phyloP scores from a whole-genome alignment of 345 rosid species.

The Citrus unshiu region DNA sequence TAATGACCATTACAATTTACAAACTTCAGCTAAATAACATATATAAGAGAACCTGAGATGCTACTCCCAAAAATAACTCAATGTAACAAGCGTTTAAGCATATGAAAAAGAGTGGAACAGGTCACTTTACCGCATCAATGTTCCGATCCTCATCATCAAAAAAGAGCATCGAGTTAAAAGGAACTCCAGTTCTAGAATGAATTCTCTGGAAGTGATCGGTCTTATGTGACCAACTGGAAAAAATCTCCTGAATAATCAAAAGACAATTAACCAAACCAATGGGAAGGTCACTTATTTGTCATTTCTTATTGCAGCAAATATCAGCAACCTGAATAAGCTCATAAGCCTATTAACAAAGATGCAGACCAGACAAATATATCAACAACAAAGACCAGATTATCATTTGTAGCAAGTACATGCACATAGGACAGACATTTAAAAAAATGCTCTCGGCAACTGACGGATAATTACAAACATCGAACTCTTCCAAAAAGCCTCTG shows the following conservation, averaged over 20 bases:
- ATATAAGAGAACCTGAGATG: not conserved
- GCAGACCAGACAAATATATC: not conserved
- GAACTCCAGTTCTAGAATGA: slow-evolving; percentile 62
- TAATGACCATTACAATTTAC: not conserved
- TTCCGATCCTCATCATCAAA: slow-evolving; percentile 80
- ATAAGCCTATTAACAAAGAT: not conserved
- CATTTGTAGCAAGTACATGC: not conserved
- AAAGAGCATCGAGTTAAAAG: slow-evolving; percentile 68
- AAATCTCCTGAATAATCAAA: slow-evolving; percentile 56
- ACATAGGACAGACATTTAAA: not conserved
- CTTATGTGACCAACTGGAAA: slow-evolving; percentile 69
- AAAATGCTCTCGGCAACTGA: not conserved
- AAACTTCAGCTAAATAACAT: not conserved
- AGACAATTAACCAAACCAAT: not conserved
- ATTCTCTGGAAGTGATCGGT: slow-evolving; percentile 84
- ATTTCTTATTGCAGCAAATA: not conserved
- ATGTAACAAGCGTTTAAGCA: not conserved
- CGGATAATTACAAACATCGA: not conserved
- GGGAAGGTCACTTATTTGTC: not conserved
- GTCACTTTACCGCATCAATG: slow-evolving; percentile 48
- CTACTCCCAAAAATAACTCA: not conserved
- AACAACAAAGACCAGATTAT: not conserved
- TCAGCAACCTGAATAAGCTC: not conserved
- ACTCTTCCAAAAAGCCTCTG: not conserved
- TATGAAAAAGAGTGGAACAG: not conserved